phyloP scores from a whole-genome alignment of 2,329 filamentous ascomycete species.

The Fusarium solani-melongenae region DNA sequence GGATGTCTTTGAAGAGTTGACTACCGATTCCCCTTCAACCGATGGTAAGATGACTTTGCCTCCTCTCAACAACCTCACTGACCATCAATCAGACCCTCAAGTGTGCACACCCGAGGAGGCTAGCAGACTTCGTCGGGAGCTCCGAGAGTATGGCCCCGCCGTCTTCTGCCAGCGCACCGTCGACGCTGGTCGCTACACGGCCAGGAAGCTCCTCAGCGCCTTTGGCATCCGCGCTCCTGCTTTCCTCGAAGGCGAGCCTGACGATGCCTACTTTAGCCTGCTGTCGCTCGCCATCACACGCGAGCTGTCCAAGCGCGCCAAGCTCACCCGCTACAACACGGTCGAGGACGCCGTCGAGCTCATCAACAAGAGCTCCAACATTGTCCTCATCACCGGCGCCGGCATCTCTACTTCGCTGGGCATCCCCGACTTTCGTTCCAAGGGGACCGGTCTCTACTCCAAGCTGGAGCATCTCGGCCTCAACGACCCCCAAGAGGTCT shows the following conservation, averaged over 20 bases:
- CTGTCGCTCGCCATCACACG: conserved; percentile 82
- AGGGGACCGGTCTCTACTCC: conserved; percentile 90
- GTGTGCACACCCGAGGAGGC: conserved; percentile 77
- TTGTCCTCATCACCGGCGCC: conserved; percentile 93
- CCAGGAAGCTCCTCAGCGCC: conserved; percentile 86
- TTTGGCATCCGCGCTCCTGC: conserved; percentile 81
- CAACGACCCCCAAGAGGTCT: conserved; percentile 92
- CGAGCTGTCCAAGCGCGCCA: conserved; percentile 84
- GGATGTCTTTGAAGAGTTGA: conserved; percentile 69
- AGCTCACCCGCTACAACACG: conserved; percentile 83
- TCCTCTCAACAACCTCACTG: conserved; percentile 6
- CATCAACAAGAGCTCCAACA: conserved; percentile 79
- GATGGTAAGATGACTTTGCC: conserved; percentile 56
- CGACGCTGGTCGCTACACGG: conserved; percentile 74
- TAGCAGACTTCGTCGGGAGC: conserved; percentile 72
- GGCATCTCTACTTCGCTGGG: conserved; percentile 97
- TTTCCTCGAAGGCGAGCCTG: conserved; percentile 75
- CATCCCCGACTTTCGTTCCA: conserved; percentile 96
- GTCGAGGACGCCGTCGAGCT: conserved; percentile 88
- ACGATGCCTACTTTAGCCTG: conserved; percentile 79
- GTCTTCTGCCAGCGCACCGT: conserved; percentile 81
- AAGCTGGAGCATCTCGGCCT: conserved; percentile 82
- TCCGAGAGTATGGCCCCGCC: conserved; percentile 81
- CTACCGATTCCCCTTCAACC: conserved; percentile 60
- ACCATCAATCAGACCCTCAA: conserved; percentile 53